Evolutionary conservation across 2,329 filamentous ascomycete species (phyloP).

Genomic region (Fusarium buharicum): DNA sequence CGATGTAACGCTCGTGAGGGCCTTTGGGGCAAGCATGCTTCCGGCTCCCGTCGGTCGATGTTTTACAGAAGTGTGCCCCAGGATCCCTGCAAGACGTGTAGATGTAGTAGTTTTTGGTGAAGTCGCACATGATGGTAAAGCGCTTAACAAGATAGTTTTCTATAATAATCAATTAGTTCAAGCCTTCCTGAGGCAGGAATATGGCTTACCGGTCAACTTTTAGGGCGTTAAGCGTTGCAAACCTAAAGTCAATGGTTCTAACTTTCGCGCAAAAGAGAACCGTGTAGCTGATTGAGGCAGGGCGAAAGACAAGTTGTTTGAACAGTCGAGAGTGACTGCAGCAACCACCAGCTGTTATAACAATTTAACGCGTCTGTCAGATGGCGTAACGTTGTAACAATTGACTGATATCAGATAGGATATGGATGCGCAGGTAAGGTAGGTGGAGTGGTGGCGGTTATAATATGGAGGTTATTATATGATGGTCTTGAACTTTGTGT

Average conservation of each 20-base stretch:
- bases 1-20: slow-evolving; percentile 79
- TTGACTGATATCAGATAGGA: slow-evolving; percentile 6
- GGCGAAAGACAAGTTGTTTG: neutral
- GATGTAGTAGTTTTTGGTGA: slow-evolving; percentile 81
- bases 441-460: slow-evolving; percentile 23
- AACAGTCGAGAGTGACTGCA: neutral
- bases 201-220: slow-evolving; percentile 5
- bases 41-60: slow-evolving; percentile 72
- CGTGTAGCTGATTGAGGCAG: neutral
- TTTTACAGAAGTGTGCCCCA: slow-evolving; percentile 76
- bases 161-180: slow-evolving; percentile 3
- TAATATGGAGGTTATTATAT: slow-evolving; percentile 10
- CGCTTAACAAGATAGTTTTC: neutral
- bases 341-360: slow-evolving; percentile 7
- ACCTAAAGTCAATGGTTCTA: neutral
- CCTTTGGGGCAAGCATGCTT: slow-evolving; percentile 68
- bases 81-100: slow-evolving; percentile 77
- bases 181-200: neutral
- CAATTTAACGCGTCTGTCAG: slow-evolving; percentile 1
- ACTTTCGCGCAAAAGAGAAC: neutral
- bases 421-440: slow-evolving; percentile 6
- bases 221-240: neutral
- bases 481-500: slow-evolving; percentile 4
- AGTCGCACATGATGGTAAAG: slow-evolving; percentile 64
- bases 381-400: neutral